Base-by-base conservation (phyloP, 345 rosid species). In the Streptanthus diversifolius region DNA sequence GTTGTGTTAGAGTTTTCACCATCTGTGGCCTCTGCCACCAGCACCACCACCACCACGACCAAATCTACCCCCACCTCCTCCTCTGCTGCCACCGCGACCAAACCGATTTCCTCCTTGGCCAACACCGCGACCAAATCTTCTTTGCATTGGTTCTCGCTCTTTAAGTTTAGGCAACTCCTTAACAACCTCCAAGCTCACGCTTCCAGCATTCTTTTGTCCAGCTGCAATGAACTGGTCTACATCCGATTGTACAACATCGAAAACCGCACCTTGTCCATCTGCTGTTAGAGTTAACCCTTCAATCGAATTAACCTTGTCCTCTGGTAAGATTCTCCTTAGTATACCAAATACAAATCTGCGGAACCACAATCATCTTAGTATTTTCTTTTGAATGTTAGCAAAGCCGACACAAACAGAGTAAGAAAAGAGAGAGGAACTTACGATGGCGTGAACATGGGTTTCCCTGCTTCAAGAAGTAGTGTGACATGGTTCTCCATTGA, bases 401-500 rank as follows among this genome's bases (percentile, higher is more conserved):
- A 47, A 60, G 27, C 21, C 11, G 27, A 25, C 27, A 51, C 48
- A 53, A 61, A 30, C 33, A 68, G 48, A 59, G 44, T 4, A n/a
- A 35, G 36, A 25, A 48, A 0, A 41, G 47, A 59, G n/a, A 13
- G 3, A 5, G 30, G 19, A 64, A 44, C 96, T 85, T 78, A 95
- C 99, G 98, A 90, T 24, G 86, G 85, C 0, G 92, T 37, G 77
- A 80, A 81, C 57, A 92, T 80, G 48, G 90, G 87, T 70, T 49
- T 95, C 63, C 96, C 97, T 53, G 81, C 82, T 76, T 92, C 95
- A 44, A 95, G 85, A 72, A 80, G 84, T 32, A 95, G 67, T 0
- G 99, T 86, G 24, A 95, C 97, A 83, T 88, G 84, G 71, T 83
- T 84, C 79, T 95, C 99, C 93, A 90, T 83, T 8, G 99, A 95